A percentile compares a stretch with the other conserved stretches of the same genome.
Conservation (phyloP, 2,329 filamentous ascomycete genomes). For the Coniochaeta ligniaria region DNA sequence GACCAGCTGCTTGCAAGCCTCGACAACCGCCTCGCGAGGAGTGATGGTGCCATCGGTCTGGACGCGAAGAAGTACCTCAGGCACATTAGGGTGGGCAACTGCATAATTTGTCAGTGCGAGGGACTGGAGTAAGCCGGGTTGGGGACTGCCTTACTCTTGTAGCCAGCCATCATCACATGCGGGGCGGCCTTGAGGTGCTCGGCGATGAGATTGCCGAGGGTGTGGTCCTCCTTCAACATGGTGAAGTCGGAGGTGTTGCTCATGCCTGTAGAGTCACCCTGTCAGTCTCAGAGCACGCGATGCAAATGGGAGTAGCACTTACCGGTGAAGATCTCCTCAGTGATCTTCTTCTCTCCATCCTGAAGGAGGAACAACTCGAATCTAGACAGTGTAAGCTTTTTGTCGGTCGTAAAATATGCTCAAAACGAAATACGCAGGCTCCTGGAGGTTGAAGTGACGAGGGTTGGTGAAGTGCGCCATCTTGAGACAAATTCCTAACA, state of each 20-base stretch:
- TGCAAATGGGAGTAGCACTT: conserved; percentile 26
- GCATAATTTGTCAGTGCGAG: neutral
- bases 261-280: conserved; percentile 35
- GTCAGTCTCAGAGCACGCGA: neutral
- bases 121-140: neutral
- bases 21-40: conserved; percentile 81
- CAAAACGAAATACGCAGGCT: neutral
- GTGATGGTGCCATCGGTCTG: conserved; percentile 86
- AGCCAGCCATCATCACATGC: conserved; percentile 84
- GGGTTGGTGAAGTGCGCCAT: conserved; percentile 1
- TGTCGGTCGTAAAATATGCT: neutral
- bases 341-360: conserved; percentile 89
- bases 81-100: conserved; percentile 55
- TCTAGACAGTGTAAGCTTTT: conserved; percentile 37
- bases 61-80: conserved; percentile 64
- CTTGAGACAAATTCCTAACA: neutral
- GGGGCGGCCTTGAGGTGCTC: conserved; percentile 78
- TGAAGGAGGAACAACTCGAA: conserved; percentile 89
- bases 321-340: conserved; percentile 85
- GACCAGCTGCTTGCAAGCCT: conserved; percentile 76
- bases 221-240: conserved; percentile 95
- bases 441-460: neutral
- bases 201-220: conserved; percentile 81
- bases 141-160: conserved; percentile 60
- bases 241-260: conserved; percentile 94